phyloP scores from a whole-genome alignment of 768 basidiomycete species.

The Calocybe cyanea region DNA sequence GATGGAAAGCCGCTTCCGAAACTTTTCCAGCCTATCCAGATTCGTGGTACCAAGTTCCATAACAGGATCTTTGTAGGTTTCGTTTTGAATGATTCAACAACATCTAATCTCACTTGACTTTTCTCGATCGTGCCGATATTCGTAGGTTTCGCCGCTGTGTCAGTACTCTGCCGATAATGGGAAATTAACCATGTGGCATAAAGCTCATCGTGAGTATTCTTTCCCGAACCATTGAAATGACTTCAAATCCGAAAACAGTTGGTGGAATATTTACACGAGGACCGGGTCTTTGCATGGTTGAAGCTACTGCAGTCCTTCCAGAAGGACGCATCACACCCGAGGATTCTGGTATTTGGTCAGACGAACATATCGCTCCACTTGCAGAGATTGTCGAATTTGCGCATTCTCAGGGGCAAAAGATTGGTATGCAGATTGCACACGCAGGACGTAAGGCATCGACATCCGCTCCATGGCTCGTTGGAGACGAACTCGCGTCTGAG shows the following conservation, averaged over 20 bases:
- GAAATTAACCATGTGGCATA: slow-evolving; percentile 49
- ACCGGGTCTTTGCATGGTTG: slow-evolving; percentile 57
- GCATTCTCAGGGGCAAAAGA: slow-evolving; percentile 65
- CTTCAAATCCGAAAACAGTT: slow-evolving; percentile 26
- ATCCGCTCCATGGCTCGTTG: slow-evolving; percentile 55
- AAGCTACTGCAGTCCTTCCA: slow-evolving; percentile 62
- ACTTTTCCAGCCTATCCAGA: slow-evolving; percentile 54
- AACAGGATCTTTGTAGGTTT: slow-evolving; percentile 49
- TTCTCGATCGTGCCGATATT: background rate
- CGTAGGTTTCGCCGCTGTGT: too few relatives aligned
- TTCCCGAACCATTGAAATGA: too few relatives aligned
- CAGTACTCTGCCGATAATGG: slow-evolving; percentile 61
- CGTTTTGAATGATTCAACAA: slow-evolving; percentile 18
- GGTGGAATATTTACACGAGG: slow-evolving; percentile 50
- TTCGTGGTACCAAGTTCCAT: slow-evolving; percentile 47
- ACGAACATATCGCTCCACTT: slow-evolving; percentile 45
- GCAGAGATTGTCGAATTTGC: slow-evolving; percentile 62
- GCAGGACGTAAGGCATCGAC: slow-evolving; percentile 75
- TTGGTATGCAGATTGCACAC: slow-evolving; percentile 74
- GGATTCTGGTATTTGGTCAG: slow-evolving; percentile 63
- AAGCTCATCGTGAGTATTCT: slow-evolving; percentile 53
- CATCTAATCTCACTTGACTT: background rate
- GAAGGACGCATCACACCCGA: slow-evolving; percentile 66
- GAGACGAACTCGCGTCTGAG: slow-evolving; percentile 28
- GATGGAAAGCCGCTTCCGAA: slow-evolving; percentile 28